A percentile compares a stretch with the other conserved stretches of the same genome.
These are phyloP conservation scores for Melaleuca alternifolia DNA, from an alignment of 345 rosid genomes.

Conservation along the genomic window DNA sequence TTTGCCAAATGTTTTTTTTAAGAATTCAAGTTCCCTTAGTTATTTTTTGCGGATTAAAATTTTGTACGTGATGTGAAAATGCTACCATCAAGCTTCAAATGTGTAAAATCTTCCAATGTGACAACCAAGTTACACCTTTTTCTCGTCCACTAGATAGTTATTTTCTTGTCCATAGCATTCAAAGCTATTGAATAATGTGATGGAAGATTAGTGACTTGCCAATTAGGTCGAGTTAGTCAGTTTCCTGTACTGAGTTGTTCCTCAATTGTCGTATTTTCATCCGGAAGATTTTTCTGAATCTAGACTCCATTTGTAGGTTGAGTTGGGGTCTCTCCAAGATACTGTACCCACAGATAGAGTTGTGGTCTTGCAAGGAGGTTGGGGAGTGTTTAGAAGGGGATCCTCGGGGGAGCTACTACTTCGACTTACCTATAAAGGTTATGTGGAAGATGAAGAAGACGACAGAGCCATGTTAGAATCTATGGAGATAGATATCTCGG, in stretches of 20 bases:
- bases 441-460: constrained; percentile 98
- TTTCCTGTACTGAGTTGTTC: neutral
- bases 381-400: constrained; percentile 67
- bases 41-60: neutral
- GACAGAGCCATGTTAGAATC: constrained; percentile 38
- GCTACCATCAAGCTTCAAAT: neutral
- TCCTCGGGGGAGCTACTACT: constrained; percentile 79
- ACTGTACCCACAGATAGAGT: constrained; percentile 90
- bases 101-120: neutral
- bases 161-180: neutral
- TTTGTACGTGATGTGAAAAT: neutral
- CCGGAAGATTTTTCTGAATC: neutral
- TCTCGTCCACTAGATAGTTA: neutral
- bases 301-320: constrained; percentile 36
- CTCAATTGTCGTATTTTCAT: neutral
- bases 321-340: constrained; percentile 69
- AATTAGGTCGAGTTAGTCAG: neutral
- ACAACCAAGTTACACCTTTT: neutral
- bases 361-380: constrained; percentile 60
- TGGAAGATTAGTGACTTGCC: neutral
- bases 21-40: neutral
- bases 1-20: neutral
- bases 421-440: constrained; percentile 91
- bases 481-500: constrained; percentile 40
- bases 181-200: neutral